Percentiles rank a stretch among this genome's conserved stretches.
phyloP scores from a whole-genome alignment of 2,329 filamentous ascomycete genomes.

The Nemania serpens region DNA sequence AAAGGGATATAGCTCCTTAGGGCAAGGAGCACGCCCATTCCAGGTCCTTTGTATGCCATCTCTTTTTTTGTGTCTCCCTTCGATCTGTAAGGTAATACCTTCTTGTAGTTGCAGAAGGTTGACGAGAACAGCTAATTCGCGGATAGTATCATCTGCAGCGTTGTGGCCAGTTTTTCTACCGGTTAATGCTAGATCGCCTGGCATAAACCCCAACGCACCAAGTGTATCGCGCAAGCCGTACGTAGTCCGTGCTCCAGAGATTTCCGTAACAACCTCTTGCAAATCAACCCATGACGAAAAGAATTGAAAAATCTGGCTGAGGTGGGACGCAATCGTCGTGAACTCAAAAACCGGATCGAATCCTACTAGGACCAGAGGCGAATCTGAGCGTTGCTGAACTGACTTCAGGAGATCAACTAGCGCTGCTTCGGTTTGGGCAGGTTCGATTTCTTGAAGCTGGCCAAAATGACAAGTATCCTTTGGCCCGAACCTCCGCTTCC shows the following conservation, averaged over 20 bases:
- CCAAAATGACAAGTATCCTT: constrained; percentile 15
- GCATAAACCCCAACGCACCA: constrained; percentile 16
- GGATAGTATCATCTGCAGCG: constrained; percentile 19
- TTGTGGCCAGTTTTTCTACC: constrained; percentile 17
- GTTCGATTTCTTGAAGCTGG: constrained; percentile 19
- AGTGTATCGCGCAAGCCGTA: constrained; percentile 15
- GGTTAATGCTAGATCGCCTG: not conserved
- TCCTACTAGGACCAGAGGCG: constrained; percentile 15
- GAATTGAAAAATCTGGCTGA: constrained; percentile 12
- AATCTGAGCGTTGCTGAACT: not conserved
- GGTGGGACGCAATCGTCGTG: constrained; percentile 12
- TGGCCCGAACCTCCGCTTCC: constrained; percentile 2
- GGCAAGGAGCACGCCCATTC: constrained; percentile 6
- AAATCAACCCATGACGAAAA: constrained; percentile 25
- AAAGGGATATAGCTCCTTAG: constrained; percentile 20
- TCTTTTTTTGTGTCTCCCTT: not conserved
- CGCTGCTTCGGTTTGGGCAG: constrained; percentile 2
- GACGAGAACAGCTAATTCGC: constrained; percentile 14
- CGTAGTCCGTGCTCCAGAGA: not conserved
- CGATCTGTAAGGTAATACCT: constrained; percentile 4
- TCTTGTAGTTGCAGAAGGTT: constrained; percentile 2
- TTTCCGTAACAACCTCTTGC: constrained; percentile 15
- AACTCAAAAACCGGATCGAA: constrained; percentile 21
- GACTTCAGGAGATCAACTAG: constrained; percentile 12
- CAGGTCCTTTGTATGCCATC: not conserved